Evolutionary conservation across 352 stramenopile species (phyloP), one percentile per base, ranked within the genome.

Genomic region (Labyrinthula sp.): DNA sequence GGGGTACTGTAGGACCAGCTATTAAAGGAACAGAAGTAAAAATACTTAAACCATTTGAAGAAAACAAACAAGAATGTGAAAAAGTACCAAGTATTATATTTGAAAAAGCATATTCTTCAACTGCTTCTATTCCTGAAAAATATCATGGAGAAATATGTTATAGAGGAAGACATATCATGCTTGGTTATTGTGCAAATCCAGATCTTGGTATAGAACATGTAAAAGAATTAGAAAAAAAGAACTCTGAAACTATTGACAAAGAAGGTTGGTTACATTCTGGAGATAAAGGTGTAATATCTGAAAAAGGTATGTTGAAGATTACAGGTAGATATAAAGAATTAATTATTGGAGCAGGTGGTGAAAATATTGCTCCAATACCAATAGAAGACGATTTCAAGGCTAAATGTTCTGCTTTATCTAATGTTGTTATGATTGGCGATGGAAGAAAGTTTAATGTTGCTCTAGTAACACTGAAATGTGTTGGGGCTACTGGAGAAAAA

Each of bases 221-320:
- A 21, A 17, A 48, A 28, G 49, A 64, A 36, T 23, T 59, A 17
- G 33, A 65, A 9, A 48, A 73, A 10, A 75, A 78, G 35, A 82
- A 75, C 28, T 46, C 69, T 1, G 63, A 72, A 6, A 78, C 79
- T 40, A 82, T 94, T 38, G 80, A 94, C 45, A 61, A 56, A 0
- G 71, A 92, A 1, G 83, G 83, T 8, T 94, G 72, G 71, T 60
- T 93, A 21, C 77, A 91, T 63, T 86, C 75, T 14, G 83, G 83
- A 17, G 83, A 94, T 56, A 82, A 78, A 28, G 82, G 73, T 15
- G 71, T 77, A 40, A 69, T 87, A 14, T 80, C 89, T 45, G 64
- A 75, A 20, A 21, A 61, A 22, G 54, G 60, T 10, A 65, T 71
- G 37, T 36, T 67, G 15, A 38, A 49, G 9, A 63, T 69, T 29